Conservation (phyloP, 1,284 basidiomycete genomes). For the Entoloma clypeatum region DNA sequence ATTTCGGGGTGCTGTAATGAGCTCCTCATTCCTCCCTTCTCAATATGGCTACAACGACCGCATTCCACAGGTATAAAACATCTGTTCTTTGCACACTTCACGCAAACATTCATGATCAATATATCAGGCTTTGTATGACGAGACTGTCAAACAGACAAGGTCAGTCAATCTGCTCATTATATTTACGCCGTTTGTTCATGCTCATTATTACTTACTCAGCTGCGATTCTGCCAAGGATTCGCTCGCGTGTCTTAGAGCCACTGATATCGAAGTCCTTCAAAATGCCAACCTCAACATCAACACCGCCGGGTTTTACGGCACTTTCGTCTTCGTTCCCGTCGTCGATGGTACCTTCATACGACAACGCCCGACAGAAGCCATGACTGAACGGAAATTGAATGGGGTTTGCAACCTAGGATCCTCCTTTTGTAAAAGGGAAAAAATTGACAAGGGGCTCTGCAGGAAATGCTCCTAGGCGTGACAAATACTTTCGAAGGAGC, state of each 20-base stretch:
- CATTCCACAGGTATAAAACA: slow-evolving; percentile 25
- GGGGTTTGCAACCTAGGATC: slow-evolving; percentile 18
- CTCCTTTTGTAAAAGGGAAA: background rate
- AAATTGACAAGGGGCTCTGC: slow-evolving; percentile 19
- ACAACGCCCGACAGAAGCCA: slow-evolving; percentile 29
- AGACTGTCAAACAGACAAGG: slow-evolving; percentile 15
- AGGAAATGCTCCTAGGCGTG: slow-evolving; percentile 31
- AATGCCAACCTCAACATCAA: slow-evolving; percentile 25
- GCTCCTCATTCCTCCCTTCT: slow-evolving; percentile 30
- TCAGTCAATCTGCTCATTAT: slow-evolving; percentile 8
- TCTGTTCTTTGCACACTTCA: background rate
- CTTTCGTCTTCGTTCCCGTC: slow-evolving; percentile 32
- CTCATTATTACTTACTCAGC: slow-evolving; percentile 5
- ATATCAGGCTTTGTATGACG: slow-evolving; percentile 14
- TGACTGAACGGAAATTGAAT: slow-evolving; percentile 24
- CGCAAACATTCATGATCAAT: too few species aligned
- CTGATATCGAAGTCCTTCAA: slow-evolving; percentile 22
- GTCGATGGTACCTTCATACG: slow-evolving; percentile 34
- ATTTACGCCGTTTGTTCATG: background rate
- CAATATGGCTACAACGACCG: slow-evolving; percentile 31
- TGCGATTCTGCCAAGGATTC: slow-evolving; percentile 13
- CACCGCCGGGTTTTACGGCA: slow-evolving; percentile 24
- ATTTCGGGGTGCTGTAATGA: slow-evolving; percentile 30
- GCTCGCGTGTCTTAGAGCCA: slow-evolving; percentile 22
- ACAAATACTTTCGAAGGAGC: slow-evolving; percentile 41